phyloP scores from a whole-genome alignment of 2,329 filamentous ascomycete genomes.

The Lasiodiplodia sp. region DNA sequence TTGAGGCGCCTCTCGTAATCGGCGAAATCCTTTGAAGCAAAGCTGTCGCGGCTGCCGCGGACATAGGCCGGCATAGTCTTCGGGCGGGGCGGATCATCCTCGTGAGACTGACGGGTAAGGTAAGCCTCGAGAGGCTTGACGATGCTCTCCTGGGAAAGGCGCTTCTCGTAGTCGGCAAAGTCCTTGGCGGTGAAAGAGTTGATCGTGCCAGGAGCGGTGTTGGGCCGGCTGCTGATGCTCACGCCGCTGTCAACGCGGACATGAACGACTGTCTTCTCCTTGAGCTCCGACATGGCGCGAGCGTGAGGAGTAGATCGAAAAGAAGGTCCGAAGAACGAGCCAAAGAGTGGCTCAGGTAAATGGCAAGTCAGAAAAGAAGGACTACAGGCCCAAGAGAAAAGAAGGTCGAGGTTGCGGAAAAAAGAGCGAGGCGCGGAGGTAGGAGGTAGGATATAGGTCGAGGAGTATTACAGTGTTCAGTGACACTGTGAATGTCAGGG shows the following conservation, averaged over 20 bases:
- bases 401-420: not conserved
- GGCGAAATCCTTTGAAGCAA: constrained; percentile 18
- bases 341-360: not conserved
- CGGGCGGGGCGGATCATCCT: not conserved
- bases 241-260: constrained; percentile 3
- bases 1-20: constrained; percentile 24
- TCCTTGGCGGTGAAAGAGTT: constrained; percentile 25
- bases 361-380: not conserved
- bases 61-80: constrained; percentile 3
- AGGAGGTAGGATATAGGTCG: not conserved
- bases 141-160: constrained; percentile 8
- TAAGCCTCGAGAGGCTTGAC: not conserved
- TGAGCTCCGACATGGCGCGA: not conserved
- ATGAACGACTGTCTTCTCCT: not conserved
- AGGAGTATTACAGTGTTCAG: no score
- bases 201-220: not conserved
- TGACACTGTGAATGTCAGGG: no score
- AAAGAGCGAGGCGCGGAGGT: not conserved
- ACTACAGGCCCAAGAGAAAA: not conserved
- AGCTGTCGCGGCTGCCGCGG: not conserved
- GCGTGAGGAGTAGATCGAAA: not conserved
- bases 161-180: constrained; percentile 25
- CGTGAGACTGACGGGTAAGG: not conserved
- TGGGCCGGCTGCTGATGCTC: not conserved
- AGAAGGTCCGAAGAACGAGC: not conserved